These are phyloP conservation scores for Amaranthus palmeri DNA, from an alignment of 148 eudicot genomes.

Conservation along the genomic window DNA sequence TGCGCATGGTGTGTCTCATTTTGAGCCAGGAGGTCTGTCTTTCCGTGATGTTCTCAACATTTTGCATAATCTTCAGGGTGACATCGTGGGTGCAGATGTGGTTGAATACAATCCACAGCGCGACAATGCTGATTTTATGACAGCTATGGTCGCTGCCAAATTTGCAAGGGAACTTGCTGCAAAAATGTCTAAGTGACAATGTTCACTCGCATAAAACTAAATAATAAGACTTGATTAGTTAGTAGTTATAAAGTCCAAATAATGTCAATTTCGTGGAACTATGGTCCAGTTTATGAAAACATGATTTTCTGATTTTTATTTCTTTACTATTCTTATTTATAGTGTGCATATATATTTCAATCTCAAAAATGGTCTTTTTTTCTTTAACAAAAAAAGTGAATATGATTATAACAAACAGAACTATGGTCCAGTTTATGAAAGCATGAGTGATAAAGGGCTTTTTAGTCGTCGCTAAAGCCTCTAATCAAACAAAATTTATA, in stretches of 20 bases:
- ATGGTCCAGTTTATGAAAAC: neutral
- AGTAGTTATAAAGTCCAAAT: neutral
- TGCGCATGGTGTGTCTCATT: slow-evolving; percentile 94
- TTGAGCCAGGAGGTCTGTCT: slow-evolving; percentile 94
- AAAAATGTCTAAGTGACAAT: slow-evolving; percentile 56
- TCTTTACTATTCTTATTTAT: too few species aligned
- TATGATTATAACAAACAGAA: too few species aligned
- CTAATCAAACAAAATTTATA: too few species aligned
- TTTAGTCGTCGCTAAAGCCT: too few species aligned
- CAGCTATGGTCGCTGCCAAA: slow-evolving; percentile 98
- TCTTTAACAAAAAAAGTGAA: too few species aligned
- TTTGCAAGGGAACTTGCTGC: slow-evolving; percentile 85
- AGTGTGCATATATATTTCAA: too few species aligned
- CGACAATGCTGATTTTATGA: slow-evolving; percentile 96
- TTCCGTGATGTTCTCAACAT: slow-evolving; percentile 90
- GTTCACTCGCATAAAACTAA: neutral
- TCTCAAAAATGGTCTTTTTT: too few species aligned
- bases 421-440: too few species aligned
- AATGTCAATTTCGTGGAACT: neutral
- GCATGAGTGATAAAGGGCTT: too few species aligned
- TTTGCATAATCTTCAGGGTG: slow-evolving; percentile 81
- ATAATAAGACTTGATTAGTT: neutral
- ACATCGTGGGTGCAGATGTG: slow-evolving; percentile 89
- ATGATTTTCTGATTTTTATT: too few species aligned
- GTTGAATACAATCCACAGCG: slow-evolving; percentile 98